Base-by-base conservation (phyloP, 441 rosid species). In the Syzygium malaccense region DNA sequence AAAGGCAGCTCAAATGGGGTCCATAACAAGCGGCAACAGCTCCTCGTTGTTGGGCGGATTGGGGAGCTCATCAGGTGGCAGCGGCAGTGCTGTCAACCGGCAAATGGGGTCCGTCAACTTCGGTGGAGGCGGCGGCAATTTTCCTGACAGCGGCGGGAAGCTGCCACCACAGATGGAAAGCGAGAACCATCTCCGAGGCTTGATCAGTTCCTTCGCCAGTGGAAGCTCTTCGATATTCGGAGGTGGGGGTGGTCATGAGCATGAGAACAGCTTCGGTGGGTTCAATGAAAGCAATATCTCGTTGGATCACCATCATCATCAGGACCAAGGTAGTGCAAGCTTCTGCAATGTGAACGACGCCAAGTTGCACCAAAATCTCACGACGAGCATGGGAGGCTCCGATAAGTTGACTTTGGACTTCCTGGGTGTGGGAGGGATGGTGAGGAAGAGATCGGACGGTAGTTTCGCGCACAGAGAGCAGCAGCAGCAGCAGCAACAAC, bases 1-100 rank as follows among this genome's bases (percentile, higher is more conserved):
- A 87, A 96, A 95, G 87, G 99, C 99, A 54, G 95, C 98, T 85
- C 98, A 95, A 88, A 95, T 96, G 94, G 98, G 99, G 33, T 94
- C 98, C 55, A 93, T 93, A 49, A 92, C 95, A 14, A 92, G 92
- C 89, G 92, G 89, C 85, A 92, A 87, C 80, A 90, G 92, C 8
- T 89, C 94, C 86, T 92, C 95, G 14, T 88, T 94, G 26, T 89
- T 94, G 33, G 92, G 95, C 71, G 92, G 91, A 91, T 90, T 92
- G 85, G 93, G 91, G 23, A 55, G 93, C 51, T 92, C 91, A 17
- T 89, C 94, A 3, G 19, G 89, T 9, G 88, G 90, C 17, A 28
- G 83, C 32, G 88, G 83, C 51, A 41, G 51, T 12, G 83, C 83
- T 37, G 83, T 75, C 83, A 75, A 75, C 83, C 51, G 83, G 83